A percentile compares a stretch with the other conserved stretches of the same genome.
Evolutionary conservation across 2,329 filamentous ascomycete genomes (phyloP).

Genomic region (Catunica adiposa): DNA sequence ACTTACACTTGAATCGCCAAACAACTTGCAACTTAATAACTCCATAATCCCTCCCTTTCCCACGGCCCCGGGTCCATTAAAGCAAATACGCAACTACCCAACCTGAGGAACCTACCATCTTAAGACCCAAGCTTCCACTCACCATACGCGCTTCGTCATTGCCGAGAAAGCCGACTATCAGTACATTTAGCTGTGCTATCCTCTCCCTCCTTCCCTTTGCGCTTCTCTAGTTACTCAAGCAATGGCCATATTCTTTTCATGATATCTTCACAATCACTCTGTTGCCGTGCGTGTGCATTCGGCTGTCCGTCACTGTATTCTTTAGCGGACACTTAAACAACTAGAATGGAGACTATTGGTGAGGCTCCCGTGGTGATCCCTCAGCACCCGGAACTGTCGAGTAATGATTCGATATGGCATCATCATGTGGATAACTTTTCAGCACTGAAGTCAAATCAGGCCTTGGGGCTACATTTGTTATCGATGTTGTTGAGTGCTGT

Average conservation of each 20-base stretch:
- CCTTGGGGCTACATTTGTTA: conserved; percentile 18
- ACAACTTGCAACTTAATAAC: not conserved
- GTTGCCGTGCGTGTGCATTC: not conserved
- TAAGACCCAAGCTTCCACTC: not conserved
- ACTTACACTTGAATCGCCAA: not conserved
- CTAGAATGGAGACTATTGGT: not conserved
- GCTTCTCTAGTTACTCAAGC: not conserved
- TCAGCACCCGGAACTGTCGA: not conserved
- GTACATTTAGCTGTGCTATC: not conserved
- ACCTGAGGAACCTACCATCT: not conserved
- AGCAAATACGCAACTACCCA: too few relatives aligned
- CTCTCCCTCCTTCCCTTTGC: not conserved
- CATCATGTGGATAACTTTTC: not conserved
- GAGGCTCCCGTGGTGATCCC: too few relatives aligned
- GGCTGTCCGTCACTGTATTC: not conserved
- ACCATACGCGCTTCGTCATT: not conserved
- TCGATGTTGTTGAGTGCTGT: conserved; percentile 29
- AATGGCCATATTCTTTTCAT: not conserved
- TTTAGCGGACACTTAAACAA: not conserved
- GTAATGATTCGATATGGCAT: too few relatives aligned
- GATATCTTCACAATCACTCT: not conserved
- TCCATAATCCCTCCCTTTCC: too few relatives aligned
- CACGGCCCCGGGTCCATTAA: too few relatives aligned
- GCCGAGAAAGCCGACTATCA: not conserved
- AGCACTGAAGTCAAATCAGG: not conserved